Evolutionary conservation across 805 yeast genomes (phyloP), one percentile per base, ranked within the genome.

Genomic region (Barnettozyma californica): DNA sequence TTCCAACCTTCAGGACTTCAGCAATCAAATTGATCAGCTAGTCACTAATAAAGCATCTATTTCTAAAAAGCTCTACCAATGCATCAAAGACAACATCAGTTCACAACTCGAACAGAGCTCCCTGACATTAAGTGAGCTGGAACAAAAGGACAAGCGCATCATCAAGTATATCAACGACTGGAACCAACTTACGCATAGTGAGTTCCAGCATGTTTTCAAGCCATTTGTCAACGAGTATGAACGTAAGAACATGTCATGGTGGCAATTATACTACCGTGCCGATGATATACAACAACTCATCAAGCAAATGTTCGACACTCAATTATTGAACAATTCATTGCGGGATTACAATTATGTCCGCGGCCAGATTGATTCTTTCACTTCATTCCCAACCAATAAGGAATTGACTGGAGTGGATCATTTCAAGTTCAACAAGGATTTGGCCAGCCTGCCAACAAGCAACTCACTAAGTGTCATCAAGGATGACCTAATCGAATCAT

Each of bases 181-280:
- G 69, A 57, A 63, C 36, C 52, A 57, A 46, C 43, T 54, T 1
- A 59, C 69, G 0, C 70, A 67, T 48, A 40, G 33, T 6, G 65
- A 65, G 43, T 54, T 66, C 44, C 70, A 67, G 49, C 45, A 49
- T 9, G 44, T 46, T 2, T 62, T 66, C 34, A 54, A 59, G 44
- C 67, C 67, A 8, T 54, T 53, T 26, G 54, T 67, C 14, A 47
- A 54, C 5, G 34, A 52, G 2, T 67, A 53, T 40, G 63, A 61
- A 18, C 50, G 50, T 14, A 54, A 50, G 8, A 62, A 66, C 18
- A 50, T 67, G 9, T 54, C 66, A 4, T 55, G 68, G 56, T 61
- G 64, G 65, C 65, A 58, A 53, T 44, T 67, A 14, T 66, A 66
- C 53, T 52, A 60, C 10, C 58, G 61, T 37, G 62, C 62, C 20